Evolutionary conservation across 192 early-diverging fungal genomes (phyloP), one percentile per base, ranked within the genome.

Genomic region (Pilobolus umbonatus): DNA sequence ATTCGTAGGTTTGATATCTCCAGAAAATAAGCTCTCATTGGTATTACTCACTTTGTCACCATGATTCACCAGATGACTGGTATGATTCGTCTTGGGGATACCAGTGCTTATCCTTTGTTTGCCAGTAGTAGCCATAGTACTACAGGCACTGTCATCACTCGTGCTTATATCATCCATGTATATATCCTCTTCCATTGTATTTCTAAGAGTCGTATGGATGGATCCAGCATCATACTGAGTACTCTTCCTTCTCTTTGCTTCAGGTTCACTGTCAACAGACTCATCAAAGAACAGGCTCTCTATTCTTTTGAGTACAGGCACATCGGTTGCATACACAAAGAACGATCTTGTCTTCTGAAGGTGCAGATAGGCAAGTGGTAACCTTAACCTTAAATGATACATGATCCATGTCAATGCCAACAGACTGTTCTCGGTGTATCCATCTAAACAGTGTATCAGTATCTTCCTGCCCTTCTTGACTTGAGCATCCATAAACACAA

Each of bases 381-480:
- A 63, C 24, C 57, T 53, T 44, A 79, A 31, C 48, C 62, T 57
- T 42, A 74, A 61, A 1, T 74, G 61, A 32, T 73, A 75, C 79
- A 83, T 83, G 15, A 83, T 34, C 43, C 74, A 71, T 15, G 65
- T 59, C 8, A 83, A 55, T 0, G 68, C 68, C 5, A 83, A 39
- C 21, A 80, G 28, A 32, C 76, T 76, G 1, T 73, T 74, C 52
- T 83, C 81, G 0, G 81, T 80, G 35, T 83, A 83, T 14, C 78
- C 81, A 32, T 83, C 81, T 7, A 73, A 57, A 36, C 78, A 83
- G 56, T 83, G 75, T 49, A 83, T 78, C 19, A 83, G 55, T 22
- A 80, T 67, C 15, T 64, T 71, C 15, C 55, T 40, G 22, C 61
- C 52, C 43, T 34, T 24, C 32, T 40, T 51, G 15, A 35, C 31